These are phyloP conservation scores for Ophiognomonia clavigignenti-juglandacearum DNA, from an alignment of 2,329 filamentous ascomycete species.

Conservation along the genomic window DNA sequence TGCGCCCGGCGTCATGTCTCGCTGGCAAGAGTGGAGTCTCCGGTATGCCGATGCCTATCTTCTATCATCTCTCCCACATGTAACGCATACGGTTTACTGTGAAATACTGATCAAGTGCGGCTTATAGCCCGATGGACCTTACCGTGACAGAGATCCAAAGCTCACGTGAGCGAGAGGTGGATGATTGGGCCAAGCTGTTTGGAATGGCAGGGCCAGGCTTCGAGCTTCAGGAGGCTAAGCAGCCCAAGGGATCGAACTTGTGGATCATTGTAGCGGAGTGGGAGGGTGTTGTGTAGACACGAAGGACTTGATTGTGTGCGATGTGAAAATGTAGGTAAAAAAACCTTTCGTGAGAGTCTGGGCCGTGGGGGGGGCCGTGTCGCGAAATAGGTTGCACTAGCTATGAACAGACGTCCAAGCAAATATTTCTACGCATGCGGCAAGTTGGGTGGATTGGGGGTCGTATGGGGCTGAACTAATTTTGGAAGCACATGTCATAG, in stretches of 20 bases:
- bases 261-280: conserved; percentile 19
- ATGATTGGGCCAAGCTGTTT: conserved; percentile 21
- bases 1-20: neutral
- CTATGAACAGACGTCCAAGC: too few species aligned
- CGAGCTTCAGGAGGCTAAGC: conserved; percentile 16
- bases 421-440: too few species aligned
- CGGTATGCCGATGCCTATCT: conserved; percentile 14
- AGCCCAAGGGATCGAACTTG: conserved; percentile 18
- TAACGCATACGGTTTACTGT: neutral
- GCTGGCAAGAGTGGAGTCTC: conserved; percentile 17
- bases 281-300: too few species aligned
- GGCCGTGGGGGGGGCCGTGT: too few species aligned
- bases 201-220: conserved; percentile 18
- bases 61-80: neutral
- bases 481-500: too few species aligned
- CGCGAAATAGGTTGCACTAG: too few species aligned
- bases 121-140: conserved; percentile 18
- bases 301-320: too few species aligned
- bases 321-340: too few species aligned
- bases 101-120: neutral
- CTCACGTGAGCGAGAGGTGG: conserved; percentile 20
- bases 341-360: too few species aligned
- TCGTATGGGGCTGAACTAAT: too few species aligned
- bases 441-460: too few species aligned
- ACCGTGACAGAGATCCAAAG: conserved; percentile 21